A percentile compares a stretch with the other conserved stretches of the same genome.
These are phyloP conservation scores for Trichophyton rubrum DNA, from an alignment of 2,329 filamentous ascomycete genomes.

Conservation along the genomic window DNA sequence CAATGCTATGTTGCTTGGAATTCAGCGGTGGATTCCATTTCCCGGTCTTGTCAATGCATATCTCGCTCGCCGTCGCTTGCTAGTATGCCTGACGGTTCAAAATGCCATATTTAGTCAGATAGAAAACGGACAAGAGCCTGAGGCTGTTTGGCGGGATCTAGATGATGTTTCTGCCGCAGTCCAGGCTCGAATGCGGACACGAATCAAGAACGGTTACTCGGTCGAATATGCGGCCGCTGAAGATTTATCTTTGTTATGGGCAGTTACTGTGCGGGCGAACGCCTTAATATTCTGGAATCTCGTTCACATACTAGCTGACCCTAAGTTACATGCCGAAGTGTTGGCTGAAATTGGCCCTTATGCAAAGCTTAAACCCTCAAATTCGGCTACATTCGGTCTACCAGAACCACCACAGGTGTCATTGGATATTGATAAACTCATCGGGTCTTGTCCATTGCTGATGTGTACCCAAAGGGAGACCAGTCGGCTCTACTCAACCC, in stretches of 20 bases:
- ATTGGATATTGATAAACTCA: constrained; percentile 31
- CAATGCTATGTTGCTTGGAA: constrained; percentile 41
- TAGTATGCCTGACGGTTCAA: constrained; percentile 30
- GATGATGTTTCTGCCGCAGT: constrained; percentile 38
- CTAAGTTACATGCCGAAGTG: constrained; percentile 31
- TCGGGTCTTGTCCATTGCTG: constrained; percentile 35
- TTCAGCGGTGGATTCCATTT: constrained; percentile 44
- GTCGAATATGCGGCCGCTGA: constrained; percentile 27
- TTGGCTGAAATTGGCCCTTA: constrained; percentile 35
- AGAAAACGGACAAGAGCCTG: constrained; percentile 32
- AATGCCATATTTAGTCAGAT: constrained; percentile 33
- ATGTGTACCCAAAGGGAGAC: constrained; percentile 37
- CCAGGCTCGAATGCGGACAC: constrained; percentile 30
- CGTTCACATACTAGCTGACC: constrained; percentile 34
- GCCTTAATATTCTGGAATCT: constrained; percentile 42
- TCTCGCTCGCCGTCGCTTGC: constrained; percentile 33
- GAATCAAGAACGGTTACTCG: constrained; percentile 27
- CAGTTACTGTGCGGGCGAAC: constrained; percentile 42
- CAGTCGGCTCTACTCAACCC: constrained; percentile 33
- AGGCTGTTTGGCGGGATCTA: constrained; percentile 35
- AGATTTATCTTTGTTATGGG: constrained; percentile 44
- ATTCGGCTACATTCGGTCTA: constrained; percentile 31
- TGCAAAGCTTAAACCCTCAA: constrained; percentile 28
- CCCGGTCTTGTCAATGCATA: constrained; percentile 40
- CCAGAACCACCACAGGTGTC: constrained; percentile 32